phyloP scores from a whole-genome alignment of 1,284 basidiomycete genomes.

The Neonothopanus nambi region DNA sequence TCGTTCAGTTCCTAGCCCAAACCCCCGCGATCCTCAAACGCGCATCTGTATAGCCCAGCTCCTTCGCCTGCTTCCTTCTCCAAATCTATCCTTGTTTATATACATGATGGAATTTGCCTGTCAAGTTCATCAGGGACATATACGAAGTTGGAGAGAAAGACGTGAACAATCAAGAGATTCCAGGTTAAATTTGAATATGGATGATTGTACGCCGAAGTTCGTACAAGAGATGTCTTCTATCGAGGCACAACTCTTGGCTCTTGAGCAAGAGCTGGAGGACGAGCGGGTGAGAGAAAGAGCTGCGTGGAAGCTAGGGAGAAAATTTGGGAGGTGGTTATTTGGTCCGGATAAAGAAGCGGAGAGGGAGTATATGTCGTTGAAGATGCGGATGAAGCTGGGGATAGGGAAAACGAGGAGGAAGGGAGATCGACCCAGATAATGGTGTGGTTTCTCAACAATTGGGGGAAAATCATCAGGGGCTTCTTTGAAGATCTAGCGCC shows the following conservation, averaged over 20 bases:
- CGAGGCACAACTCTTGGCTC: neutral
- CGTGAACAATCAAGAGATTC: no score
- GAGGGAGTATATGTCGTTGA: neutral
- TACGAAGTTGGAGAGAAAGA: neutral
- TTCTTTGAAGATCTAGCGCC: slow-evolving; percentile 12
- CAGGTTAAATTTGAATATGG: no score
- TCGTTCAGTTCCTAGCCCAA: no score
- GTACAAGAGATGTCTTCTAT: neutral
- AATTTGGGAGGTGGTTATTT: slow-evolving; percentile 34
- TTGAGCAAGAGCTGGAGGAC: slow-evolving; percentile 30
- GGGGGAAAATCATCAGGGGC: slow-evolving; percentile 13
- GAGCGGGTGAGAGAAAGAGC: slow-evolving; percentile 23
- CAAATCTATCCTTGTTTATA: slow-evolving; percentile 56
- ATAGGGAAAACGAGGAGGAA: neutral
- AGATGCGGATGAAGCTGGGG: neutral
- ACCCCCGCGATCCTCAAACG: slow-evolving; percentile 30
- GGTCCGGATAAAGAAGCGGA: slow-evolving; percentile 16
- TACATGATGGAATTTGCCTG: slow-evolving; percentile 67
- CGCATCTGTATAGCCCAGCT: slow-evolving; percentile 46
- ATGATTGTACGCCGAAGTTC: no score
- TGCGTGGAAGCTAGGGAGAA: slow-evolving; percentile 23
- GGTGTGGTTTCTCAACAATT: slow-evolving; percentile 15
- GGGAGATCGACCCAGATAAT: slow-evolving; percentile 4
- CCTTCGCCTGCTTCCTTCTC: slow-evolving; percentile 58
- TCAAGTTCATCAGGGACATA: slow-evolving; percentile 27